Evolutionary conservation across 805 yeast genomes (phyloP), one percentile per base, ranked within the genome.

Genomic region (Kuraishia piskuri): DNA sequence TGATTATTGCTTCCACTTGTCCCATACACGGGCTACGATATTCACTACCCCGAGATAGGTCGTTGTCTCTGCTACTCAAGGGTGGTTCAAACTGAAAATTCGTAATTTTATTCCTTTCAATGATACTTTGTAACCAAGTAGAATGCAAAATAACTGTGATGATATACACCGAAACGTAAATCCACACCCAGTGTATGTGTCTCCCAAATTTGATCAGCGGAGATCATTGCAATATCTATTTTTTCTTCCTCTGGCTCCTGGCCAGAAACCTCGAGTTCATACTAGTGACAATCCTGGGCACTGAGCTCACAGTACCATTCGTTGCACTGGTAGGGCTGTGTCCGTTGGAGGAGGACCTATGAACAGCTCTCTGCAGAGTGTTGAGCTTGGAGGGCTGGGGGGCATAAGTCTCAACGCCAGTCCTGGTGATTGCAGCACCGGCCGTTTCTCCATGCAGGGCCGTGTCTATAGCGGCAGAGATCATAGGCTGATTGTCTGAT

Each of bases 181-280:
- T 14, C 47, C 22, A 20, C 9, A 5, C 23, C 23, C 22, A 44
- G 23, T 44, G 12, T 44, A 20, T 20, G 21, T 45, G 17, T 20
- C 52, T n/a, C 37, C 12, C 25, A 40, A 50, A 23, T 31, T 6
- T 31, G n/a, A 40, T 24, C 44, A 49, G 22, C 45, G 9, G 2
- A 5, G 4, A 49, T 22, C 6, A 20, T n/a, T 21, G 2, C 20
- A n/a, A 31, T 6, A 3, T 5, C 52, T 52, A 58, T 52, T 60
- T 62, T 62, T 70, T 75, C 53, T 71, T 75, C 56, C 82, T 67
- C 22, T 73, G 70, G 51, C 82, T 77, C 60, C 88, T 68, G 3
- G 87, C 83, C 54, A 84, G 66, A 49, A 84, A 70, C 59, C 79
- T 80, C 5, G 88, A 83, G 62, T 81, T 83, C 77, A 77, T 71